Percentiles rank a stretch among this genome's conserved stretches.
phyloP scores from a whole-genome alignment of 1,139 yeast genomes.

The Candida sp. region DNA sequence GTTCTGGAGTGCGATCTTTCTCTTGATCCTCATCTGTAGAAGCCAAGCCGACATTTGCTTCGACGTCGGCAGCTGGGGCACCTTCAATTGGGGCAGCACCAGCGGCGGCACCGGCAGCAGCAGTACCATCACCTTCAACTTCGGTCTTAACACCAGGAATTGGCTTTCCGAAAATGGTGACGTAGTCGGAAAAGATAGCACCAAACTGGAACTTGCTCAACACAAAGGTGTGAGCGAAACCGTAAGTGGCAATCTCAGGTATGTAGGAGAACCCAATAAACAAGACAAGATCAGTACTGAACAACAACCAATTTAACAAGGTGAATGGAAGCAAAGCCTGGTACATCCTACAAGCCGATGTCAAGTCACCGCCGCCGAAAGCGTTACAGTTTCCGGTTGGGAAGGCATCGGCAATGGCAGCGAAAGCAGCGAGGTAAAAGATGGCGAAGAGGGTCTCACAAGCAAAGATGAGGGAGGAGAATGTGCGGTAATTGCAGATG shows the following conservation, averaged over 20 bases:
- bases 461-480: constrained; percentile 19
- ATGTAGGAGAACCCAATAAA: constrained; percentile 23
- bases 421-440: constrained; percentile 30
- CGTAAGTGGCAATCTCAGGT: constrained; percentile 20
- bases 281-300: constrained; percentile 24
- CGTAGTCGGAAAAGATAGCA: constrained; percentile 11
- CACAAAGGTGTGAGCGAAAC: constrained; percentile 7
- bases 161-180: background rate
- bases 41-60: background rate
- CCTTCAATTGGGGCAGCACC: background rate
- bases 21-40: constrained; percentile 2
- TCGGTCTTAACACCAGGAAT: background rate
- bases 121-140: background rate
- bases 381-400: constrained; percentile 24
- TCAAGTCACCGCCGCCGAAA: background rate
- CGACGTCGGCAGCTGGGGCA: background rate
- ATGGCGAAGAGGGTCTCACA: constrained; percentile 27
- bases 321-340: constrained; percentile 35
- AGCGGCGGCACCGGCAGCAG: background rate
- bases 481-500: constrained; percentile 12
- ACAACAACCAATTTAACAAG: constrained; percentile 32
- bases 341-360: constrained; percentile 23
- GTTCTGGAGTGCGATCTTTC: background rate
- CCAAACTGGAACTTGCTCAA: constrained; percentile 12
- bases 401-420: constrained; percentile 25